Conservation (phyloP, 192 early-diverging fungal genomes). For the Ambispora gerdemannii region DNA sequence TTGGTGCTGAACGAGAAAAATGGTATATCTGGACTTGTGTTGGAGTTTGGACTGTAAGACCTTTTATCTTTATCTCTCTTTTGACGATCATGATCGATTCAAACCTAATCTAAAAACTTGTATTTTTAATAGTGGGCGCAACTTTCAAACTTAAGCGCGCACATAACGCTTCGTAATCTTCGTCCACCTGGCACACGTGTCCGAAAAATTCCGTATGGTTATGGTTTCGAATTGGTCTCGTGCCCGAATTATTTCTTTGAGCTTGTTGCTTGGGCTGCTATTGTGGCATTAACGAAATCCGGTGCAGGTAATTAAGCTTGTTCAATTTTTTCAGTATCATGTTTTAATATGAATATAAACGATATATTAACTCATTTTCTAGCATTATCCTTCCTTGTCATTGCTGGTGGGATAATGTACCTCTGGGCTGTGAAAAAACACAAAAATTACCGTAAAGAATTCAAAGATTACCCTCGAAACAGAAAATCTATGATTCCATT, state of each 20-base stretch:
- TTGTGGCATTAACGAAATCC: constrained; percentile 72
- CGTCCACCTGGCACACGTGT: constrained; percentile 84
- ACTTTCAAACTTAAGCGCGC: constrained; percentile 80
- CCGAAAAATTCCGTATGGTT: constrained; percentile 87
- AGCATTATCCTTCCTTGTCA: constrained; percentile 64
- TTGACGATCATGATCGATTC: constrained; percentile 1
- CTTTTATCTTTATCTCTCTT: constrained; percentile 31
- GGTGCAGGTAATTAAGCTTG: constrained; percentile 43
- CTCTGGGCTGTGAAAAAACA: constrained; percentile 97
- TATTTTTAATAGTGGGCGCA: constrained; percentile 61
- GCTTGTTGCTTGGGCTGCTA: constrained; percentile 73
- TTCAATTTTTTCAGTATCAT: background rate
- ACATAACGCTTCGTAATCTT: constrained; percentile 84
- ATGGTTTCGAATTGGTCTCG: constrained; percentile 85
- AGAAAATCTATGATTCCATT: constrained; percentile 79
- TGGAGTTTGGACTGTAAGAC: constrained; percentile 56
- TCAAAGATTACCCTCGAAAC: constrained; percentile 83
- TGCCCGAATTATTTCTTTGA: constrained; percentile 96
- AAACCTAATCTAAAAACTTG: constrained; percentile 34
- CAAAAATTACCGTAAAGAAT: constrained; percentile 84
- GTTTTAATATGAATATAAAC: background rate
- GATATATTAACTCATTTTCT: constrained; percentile 20
- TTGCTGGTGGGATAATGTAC: constrained; percentile 84
- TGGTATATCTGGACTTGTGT: constrained; percentile 41
- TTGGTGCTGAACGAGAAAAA: constrained; percentile 43